Percentiles rank a stretch among this genome's conserved stretches.
These are phyloP conservation scores for Clarireedia monteithiana DNA, from an alignment of 2,329 filamentous ascomycete species.

Conservation along the genomic window DNA sequence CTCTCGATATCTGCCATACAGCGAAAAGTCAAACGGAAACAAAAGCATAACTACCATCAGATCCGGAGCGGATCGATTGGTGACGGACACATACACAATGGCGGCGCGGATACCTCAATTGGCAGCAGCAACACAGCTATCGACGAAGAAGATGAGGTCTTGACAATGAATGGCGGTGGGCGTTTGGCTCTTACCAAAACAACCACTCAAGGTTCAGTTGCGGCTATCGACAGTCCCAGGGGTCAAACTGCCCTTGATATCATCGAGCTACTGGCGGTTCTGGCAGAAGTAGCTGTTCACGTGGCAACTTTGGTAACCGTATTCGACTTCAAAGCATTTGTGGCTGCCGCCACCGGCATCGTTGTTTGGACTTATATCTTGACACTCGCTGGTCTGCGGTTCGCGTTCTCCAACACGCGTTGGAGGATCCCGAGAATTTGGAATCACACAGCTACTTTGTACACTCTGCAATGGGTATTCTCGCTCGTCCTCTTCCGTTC, in stretches of 20 bases:
- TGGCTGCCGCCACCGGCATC: conserved; percentile 59
- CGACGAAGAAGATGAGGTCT: conserved; percentile 47
- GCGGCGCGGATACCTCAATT: conserved; percentile 3
- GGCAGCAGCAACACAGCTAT: conserved; percentile 28
- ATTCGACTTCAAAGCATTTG: conserved; percentile 49
- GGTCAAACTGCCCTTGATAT: conserved; percentile 64
- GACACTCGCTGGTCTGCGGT: conserved; percentile 61
- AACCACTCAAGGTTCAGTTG: conserved; percentile 53
- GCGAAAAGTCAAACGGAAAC: conserved; percentile 45
- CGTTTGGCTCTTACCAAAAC: conserved; percentile 52
- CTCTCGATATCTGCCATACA: conserved; percentile 52
- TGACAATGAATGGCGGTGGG: conserved; percentile 51
- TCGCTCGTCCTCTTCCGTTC: conserved; percentile 75
- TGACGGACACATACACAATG: conserved; percentile 27
- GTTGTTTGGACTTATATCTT: conserved; percentile 76
- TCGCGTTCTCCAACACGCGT: conserved; percentile 58
- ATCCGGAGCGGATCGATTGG: conserved; percentile 38
- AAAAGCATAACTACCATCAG: conserved; percentile 47
- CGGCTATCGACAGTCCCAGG: conserved; percentile 68
- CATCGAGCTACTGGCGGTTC: conserved; percentile 67
- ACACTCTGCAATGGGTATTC: conserved; percentile 75
- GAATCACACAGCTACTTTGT: conserved; percentile 87
- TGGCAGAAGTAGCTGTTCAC: conserved; percentile 64
- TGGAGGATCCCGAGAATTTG: conserved; percentile 68
- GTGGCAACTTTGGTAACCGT: conserved; percentile 53